Conservation (phyloP, 2,329 filamentous ascomycete genomes). For the Setomelanomma holmii region DNA sequence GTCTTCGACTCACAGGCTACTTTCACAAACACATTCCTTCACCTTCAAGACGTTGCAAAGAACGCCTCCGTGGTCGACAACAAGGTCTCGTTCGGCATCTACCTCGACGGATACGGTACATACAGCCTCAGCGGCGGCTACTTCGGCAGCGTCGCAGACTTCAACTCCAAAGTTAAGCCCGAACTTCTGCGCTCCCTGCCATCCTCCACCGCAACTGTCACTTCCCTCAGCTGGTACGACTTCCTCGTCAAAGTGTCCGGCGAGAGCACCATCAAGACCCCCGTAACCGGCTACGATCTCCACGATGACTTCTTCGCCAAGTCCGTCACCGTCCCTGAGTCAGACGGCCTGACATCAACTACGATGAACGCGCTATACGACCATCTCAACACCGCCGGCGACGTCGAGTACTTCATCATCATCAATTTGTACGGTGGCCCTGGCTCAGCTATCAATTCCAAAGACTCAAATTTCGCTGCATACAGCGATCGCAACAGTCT, state of each 20-base stretch:
- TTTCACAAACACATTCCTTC: constrained; percentile 49
- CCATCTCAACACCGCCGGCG: constrained; percentile 35
- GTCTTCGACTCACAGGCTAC: constrained; percentile 36
- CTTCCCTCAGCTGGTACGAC: constrained; percentile 44
- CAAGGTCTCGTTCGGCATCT: constrained; percentile 52
- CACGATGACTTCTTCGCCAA: constrained; percentile 53
- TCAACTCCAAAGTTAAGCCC: constrained; percentile 48
- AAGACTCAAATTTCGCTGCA: constrained; percentile 42
- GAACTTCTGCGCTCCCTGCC: constrained; percentile 50
- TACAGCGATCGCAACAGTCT: constrained; percentile 47
- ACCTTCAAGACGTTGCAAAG: constrained; percentile 51
- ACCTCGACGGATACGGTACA: constrained; percentile 45
- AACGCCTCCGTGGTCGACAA: constrained; percentile 51
- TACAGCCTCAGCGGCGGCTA: constrained; percentile 52
- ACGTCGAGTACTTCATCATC: constrained; percentile 44
- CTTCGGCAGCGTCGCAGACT: constrained; percentile 46
- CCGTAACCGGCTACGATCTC: constrained; percentile 44
- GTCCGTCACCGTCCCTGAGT: constrained; percentile 50
- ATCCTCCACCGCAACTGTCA: constrained; percentile 27
- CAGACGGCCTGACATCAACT: constrained; percentile 33
- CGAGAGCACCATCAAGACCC: constrained; percentile 32
- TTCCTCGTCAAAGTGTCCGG: constrained; percentile 53
- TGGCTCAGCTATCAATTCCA: constrained; percentile 44
- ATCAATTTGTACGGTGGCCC: constrained; percentile 51
- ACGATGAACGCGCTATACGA: constrained; percentile 40